Base-by-base conservation (phyloP, 2,329 filamentous ascomycete genomes). In the Camillea tinctor region DNA sequence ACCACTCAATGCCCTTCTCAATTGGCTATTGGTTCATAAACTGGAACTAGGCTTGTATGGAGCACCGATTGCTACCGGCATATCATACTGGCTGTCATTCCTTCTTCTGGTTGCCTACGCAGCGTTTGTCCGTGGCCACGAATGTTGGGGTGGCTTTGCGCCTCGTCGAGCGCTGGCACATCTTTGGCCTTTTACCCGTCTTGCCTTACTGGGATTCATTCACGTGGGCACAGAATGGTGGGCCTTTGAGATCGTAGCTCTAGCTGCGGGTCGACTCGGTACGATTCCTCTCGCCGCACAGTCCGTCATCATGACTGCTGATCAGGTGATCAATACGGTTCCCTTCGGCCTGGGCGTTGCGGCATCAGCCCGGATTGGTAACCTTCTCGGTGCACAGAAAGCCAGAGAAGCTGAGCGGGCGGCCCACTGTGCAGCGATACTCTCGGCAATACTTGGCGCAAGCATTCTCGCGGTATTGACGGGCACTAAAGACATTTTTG, bases 141-240 rank as follows among this genome's bases (percentile, higher is more conserved):
- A 89, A 66, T 93, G 91, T 74, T 96, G 92, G 92, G 90, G 89
- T 52, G 92, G 92, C 0, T 87, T 82, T 1, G 72, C 87, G 73
- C 84, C 84, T 6, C 80, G 81, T 3, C 82, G 81, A 53, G 89
- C 88, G 1, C 71, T 90, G n/a, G 78, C 83, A 1, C 90, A 93
- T 68, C 79, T 90, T 17, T 76, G 83, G 17, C 86, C 87, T 0
- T 96, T 96, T 72, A 82, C 90, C 1, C 85, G 87, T 9, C 84
- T 96, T 3, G 91, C 92, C 0, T 75, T 89, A 15, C 79, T 96
- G 0, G 93, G 92, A 0, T 81, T 96, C 50, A 77, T 96, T 3
- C 92, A 96, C 64, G 90, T 96, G 4, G 93, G 91, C 3, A 95
- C 92, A 0, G 93, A 96, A 75, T 96, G 92, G 92, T 96, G 92